These are phyloP conservation scores for Umbelopsis sp. DNA, from an alignment of 192 early-diverging fungal genomes.

Conservation along the genomic window DNA sequence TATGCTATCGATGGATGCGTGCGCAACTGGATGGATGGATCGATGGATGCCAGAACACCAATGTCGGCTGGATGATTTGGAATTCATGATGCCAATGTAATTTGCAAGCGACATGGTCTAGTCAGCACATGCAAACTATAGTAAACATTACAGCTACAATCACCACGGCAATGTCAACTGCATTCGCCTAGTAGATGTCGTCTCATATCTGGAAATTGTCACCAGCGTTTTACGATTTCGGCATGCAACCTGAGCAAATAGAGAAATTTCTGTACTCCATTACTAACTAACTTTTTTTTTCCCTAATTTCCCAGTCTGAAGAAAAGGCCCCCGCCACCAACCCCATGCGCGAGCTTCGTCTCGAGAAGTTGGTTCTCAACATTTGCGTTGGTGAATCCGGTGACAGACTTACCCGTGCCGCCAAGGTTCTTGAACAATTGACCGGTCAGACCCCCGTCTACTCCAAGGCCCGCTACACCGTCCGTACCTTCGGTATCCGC, in stretches of 20 bases:
- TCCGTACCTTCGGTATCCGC: slow-evolving; percentile 99
- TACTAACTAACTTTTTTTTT: background rate
- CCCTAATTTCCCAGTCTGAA: slow-evolving; percentile 42
- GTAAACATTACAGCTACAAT: too few species aligned
- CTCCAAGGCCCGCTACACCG: slow-evolving; percentile 99
- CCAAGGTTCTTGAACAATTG: slow-evolving; percentile 99
- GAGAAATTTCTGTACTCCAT: background rate
- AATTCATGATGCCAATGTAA: background rate
- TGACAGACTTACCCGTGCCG: slow-evolving; percentile 99
- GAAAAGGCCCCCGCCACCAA: slow-evolving; percentile 79
- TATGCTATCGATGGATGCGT: slow-evolving; percentile 1
- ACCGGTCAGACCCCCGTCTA: slow-evolving; percentile 98
- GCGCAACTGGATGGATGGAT: background rate
- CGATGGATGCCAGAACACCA: background rate
- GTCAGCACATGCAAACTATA: too few species aligned
- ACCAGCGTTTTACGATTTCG: slow-evolving; percentile 94
- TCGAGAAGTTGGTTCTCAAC: slow-evolving; percentile 99
- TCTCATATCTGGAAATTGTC: slow-evolving; percentile 93
- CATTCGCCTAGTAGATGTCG: too few species aligned
- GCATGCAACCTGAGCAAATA: slow-evolving; percentile 74
- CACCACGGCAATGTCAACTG: too few species aligned
- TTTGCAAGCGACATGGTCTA: slow-evolving; percentile 41
- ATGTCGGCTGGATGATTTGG: background rate
- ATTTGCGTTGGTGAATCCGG: slow-evolving; percentile 99
- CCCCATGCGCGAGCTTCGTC: slow-evolving; percentile 94